These are phyloP conservation scores for Linnemannia hyalina DNA, from an alignment of 192 early-diverging fungal species.

Conservation along the genomic window DNA sequence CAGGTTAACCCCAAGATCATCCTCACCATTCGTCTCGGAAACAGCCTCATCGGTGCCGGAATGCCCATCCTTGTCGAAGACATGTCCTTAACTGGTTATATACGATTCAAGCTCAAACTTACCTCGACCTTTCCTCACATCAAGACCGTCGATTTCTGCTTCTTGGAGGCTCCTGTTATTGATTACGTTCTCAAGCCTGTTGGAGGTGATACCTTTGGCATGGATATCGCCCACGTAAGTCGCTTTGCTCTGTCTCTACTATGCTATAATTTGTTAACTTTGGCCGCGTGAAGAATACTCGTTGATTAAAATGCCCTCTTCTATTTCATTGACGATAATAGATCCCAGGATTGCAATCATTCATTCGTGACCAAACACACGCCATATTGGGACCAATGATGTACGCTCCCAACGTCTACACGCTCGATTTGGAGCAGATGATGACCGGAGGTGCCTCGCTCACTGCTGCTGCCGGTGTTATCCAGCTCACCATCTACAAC, in stretches of 20 bases:
- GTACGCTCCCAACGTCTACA: constrained; percentile 83
- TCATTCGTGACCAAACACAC: constrained; percentile 79
- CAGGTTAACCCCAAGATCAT: constrained; percentile 89
- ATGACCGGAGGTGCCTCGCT: constrained; percentile 69
- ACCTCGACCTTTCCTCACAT: constrained; percentile 89
- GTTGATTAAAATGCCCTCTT: not conserved
- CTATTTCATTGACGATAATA: constrained; percentile 9
- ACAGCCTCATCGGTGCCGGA: constrained; percentile 86
- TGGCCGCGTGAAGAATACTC: not conserved
- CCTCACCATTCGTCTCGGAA: constrained; percentile 87
- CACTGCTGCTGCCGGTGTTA: constrained; percentile 85
- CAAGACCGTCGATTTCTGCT: constrained; percentile 81
- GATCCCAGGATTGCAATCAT: constrained; percentile 83
- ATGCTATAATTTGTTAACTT: not conserved
- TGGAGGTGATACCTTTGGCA: constrained; percentile 82
- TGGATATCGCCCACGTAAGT: constrained; percentile 84
- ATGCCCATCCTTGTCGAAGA: constrained; percentile 88
- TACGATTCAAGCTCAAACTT: constrained; percentile 85
- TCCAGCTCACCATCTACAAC: constrained; percentile 80
- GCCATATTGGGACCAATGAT: constrained; percentile 81
- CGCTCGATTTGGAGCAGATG: constrained; percentile 80
- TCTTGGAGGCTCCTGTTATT: constrained; percentile 83
- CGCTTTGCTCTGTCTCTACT: not conserved
- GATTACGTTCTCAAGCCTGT: constrained; percentile 92
- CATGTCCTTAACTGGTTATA: constrained; percentile 80